Percentiles rank a stretch among this genome's conserved stretches.
Evolutionary conservation across 1,139 yeast genomes (phyloP).

Genomic region (Candida frijolesensis): DNA sequence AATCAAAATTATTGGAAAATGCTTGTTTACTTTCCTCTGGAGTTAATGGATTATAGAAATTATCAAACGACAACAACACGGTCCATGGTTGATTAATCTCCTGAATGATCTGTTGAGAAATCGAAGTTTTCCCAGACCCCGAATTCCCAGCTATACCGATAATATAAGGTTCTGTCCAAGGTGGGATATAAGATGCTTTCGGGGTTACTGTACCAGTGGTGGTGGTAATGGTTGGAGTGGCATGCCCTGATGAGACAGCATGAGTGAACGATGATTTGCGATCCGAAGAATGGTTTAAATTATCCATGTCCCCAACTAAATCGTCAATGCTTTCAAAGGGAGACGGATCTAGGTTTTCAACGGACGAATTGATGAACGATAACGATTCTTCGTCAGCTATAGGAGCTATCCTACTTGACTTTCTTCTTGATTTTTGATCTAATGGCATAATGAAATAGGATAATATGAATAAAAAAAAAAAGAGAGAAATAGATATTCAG

Average conservation of each 20-base stretch:
- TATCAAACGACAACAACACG: conserved; percentile 85
- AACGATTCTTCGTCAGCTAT: conserved; percentile 17
- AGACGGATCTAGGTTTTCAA: conserved; percentile 10
- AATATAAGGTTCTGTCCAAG: conserved; percentile 94
- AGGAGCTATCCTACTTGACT: conserved; percentile 26
- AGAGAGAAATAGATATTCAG: no score
- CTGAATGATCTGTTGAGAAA: conserved; percentile 80
- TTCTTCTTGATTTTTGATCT: conserved; percentile 11
- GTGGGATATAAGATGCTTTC: conserved; percentile 62
- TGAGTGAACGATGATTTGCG: background rate
- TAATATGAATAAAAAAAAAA: background rate
- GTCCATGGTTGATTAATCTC: conserved; percentile 94
- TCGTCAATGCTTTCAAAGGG: conserved; percentile 9
- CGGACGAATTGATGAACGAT: conserved; percentile 14
- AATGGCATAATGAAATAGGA: background rate
- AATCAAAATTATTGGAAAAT: conserved; percentile 69
- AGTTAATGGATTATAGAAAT: conserved; percentile 78
- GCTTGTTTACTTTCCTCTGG: conserved; percentile 66
- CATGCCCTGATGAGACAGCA: background rate
- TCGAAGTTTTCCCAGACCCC: conserved; percentile 95
- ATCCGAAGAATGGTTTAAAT: background rate
- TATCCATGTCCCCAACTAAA: background rate
- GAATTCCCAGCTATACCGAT: conserved; percentile 95
- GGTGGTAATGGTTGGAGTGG: background rate
- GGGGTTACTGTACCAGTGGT: background rate